Conservation (phyloP, 805 yeast species). For the Lachancea nothofagi region DNA sequence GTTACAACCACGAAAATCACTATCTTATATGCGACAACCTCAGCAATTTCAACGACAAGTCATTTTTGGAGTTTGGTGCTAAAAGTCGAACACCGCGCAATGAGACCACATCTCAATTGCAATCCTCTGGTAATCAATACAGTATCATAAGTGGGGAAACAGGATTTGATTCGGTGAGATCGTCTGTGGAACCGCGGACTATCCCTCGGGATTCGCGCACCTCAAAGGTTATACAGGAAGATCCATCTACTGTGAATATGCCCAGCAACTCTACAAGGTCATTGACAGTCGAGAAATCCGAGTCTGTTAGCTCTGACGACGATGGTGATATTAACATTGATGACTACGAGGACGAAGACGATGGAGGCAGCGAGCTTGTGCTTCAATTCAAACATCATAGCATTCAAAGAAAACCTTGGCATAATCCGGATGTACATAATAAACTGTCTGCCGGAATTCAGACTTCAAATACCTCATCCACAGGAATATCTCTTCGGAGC, state of each 20-base stretch:
- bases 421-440: background rate
- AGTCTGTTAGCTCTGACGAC: conserved; percentile 6
- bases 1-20: conserved; percentile 32
- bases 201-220: background rate
- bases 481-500: conserved; percentile 7
- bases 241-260: background rate
- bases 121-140: conserved; percentile 4
- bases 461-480: conserved; percentile 2
- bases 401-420: background rate
- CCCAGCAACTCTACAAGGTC: background rate
- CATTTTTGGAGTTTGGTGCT: conserved; percentile 20
- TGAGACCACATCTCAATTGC: background rate
- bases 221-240: conserved; percentile 3
- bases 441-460: background rate
- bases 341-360: background rate
- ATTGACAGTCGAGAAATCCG: background rate
- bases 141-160: conserved; percentile 12
- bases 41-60: conserved; percentile 28
- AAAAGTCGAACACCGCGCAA: background rate
- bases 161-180: conserved; percentile 2
- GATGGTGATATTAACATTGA: conserved; percentile 6
- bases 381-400: conserved; percentile 19
- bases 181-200: background rate
- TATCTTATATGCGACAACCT: conserved; percentile 28
- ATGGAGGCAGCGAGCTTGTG: conserved; percentile 18